Base-by-base conservation (phyloP, 257 asterid species). In the Petunia secreta region DNA sequence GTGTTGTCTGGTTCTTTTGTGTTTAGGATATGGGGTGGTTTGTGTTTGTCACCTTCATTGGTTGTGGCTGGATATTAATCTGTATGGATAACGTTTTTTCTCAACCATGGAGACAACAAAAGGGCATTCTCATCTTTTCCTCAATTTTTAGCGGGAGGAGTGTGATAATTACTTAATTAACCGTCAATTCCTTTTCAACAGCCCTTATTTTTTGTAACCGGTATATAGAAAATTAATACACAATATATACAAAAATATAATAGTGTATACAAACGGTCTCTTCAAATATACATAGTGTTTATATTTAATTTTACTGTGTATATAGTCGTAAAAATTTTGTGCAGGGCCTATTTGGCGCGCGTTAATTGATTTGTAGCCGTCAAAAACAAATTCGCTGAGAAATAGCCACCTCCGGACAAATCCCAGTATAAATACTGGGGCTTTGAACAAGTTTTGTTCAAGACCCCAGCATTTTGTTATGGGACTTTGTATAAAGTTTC, bases 11-110 rank as follows among this genome's bases (percentile, higher is more conserved):
- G 5, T 73, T 48, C 39, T 38, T 8, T 10, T 57, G 63, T 63
- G 34, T 50, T 78, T 73, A 48, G 44, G 44, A 58, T 57, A 63
- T 78, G 57, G 41, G 75, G 75, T 62, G 75, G 81, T 48, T 63
- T 73, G 46, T 50, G 78, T 73, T 73, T 15, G 62, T 71, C 77
- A 25, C 60, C 76, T 43, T 16, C 77, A 73, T 73, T 13, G 62
- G 78, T 36, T 73, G 63, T 87, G 90, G 87, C 85, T 87, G 88
- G 75, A 84, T 80, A 87, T 88, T 84, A 57, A 71, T 10, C 78
- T 36, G 40, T 73, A 34, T 10, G 89, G 93, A 89, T 90, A 90
- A 86, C 79, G 92, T 83, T 62, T 63, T 36, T 16, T 41, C 50
- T 55, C 15, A 59, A 60, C 75, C 71, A 76, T 67, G 81, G 75